Evolutionary conservation across 78 protist species (phyloP).

Genomic region (Tieghemostelium lacteum): DNA sequence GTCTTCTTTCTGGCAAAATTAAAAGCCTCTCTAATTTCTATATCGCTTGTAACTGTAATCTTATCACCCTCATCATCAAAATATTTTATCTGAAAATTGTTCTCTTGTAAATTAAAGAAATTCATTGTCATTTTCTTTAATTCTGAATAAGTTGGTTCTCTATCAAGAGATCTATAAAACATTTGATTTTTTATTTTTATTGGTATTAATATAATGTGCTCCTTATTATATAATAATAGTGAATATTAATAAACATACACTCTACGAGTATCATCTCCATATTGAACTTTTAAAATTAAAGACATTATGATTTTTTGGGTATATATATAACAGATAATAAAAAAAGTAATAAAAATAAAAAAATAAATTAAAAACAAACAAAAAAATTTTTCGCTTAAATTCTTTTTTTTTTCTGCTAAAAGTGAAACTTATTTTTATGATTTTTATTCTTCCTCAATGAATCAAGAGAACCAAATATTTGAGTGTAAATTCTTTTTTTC

Average conservation of each 20-base stretch:
- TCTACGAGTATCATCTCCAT: slow-evolving; percentile 65
- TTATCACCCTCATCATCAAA: slow-evolving; percentile 58
- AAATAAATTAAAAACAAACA: too few species aligned
- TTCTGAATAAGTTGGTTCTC: slow-evolving; percentile 44
- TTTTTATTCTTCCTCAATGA: too few species aligned
- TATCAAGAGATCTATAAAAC: slow-evolving; percentile 39
- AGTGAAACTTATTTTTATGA: background rate
- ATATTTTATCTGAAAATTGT: slow-evolving; percentile 19
- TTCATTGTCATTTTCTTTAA: slow-evolving; percentile 9
- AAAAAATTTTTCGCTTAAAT: too few species aligned
- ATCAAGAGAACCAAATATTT: background rate
- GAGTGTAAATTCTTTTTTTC: background rate
- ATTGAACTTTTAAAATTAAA: slow-evolving; percentile 16
- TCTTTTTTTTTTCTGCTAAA: too few species aligned
- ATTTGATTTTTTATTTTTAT: background rate
- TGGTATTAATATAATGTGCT: background rate
- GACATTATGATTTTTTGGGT: background rate
- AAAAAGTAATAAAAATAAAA: background rate
- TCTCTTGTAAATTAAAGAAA: slow-evolving; percentile 1
- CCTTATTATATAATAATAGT: background rate
- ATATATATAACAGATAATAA: background rate
- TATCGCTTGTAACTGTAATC: slow-evolving; percentile 44
- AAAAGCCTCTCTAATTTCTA: slow-evolving; percentile 57
- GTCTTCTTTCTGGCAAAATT: background rate
- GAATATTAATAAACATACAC: slow-evolving; percentile 28